Percentiles rank a stretch among this genome's conserved stretches.
These are phyloP conservation scores for Calocybe gangraenosa DNA, from an alignment of 768 basidiomycete species.

Conservation along the genomic window DNA sequence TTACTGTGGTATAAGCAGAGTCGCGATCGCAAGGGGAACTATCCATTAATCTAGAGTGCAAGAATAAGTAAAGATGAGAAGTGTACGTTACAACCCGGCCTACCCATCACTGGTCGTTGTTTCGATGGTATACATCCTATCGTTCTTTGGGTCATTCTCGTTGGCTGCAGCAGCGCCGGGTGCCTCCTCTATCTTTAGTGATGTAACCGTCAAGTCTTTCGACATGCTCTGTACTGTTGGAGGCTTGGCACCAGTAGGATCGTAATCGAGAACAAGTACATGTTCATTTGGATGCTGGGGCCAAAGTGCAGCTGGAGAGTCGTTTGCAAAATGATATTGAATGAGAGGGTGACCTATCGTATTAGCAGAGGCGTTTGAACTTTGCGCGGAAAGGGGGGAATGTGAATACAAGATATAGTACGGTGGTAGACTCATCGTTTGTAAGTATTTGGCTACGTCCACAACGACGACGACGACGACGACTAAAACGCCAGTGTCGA, in stretches of 20 bases:
- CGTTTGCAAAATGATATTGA: constrained; percentile 81
- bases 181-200: constrained; percentile 65
- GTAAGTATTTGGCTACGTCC: constrained; percentile 5
- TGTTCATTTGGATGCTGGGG: constrained; percentile 61
- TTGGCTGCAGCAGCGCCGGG: constrained; percentile 59
- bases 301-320: constrained; percentile 62
- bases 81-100: neutral
- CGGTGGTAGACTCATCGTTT: constrained; percentile 37
- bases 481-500: too few relatives aligned
- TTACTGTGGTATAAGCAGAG: constrained; percentile 46
- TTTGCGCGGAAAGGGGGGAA: constrained; percentile 36
- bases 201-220: constrained; percentile 42
- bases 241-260: constrained; percentile 33
- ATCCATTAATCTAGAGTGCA: constrained; percentile 15
- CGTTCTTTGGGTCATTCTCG: constrained; percentile 45
- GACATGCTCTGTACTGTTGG: constrained; percentile 53
- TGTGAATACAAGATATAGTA: constrained; percentile 70
- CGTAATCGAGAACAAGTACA: constrained; percentile 70
- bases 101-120: constrained; percentile 50
- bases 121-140: constrained; percentile 75
- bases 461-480: too few relatives aligned
- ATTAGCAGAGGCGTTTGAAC: constrained; percentile 31
- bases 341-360: constrained; percentile 67
- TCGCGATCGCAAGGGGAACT: constrained; percentile 33
- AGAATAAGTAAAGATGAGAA: neutral